Conservation (phyloP, 768 basidiomycete genomes). For the Trametes cinnabarina region DNA sequence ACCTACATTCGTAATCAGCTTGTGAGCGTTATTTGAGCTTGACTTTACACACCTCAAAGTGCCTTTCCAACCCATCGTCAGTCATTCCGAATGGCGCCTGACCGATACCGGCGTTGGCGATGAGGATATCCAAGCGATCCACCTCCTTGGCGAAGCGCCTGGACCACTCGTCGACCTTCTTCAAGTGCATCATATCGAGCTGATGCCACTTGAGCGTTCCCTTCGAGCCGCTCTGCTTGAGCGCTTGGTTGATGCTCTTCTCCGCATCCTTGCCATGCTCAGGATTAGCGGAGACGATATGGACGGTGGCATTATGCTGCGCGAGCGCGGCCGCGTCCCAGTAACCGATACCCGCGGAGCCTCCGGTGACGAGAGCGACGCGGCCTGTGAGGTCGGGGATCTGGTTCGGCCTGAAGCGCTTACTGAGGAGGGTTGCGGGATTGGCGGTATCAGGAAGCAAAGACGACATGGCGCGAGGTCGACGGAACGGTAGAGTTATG, state of each 20-base stretch:
- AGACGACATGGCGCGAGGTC: constrained; percentile 21
- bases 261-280: constrained; percentile 29
- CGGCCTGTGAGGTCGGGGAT: constrained; percentile 30
- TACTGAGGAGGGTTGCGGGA: constrained; percentile 26
- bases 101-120: constrained; percentile 30
- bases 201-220: constrained; percentile 27
- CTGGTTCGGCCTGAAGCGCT: constrained; percentile 28
- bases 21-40: no score
- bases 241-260: constrained; percentile 24
- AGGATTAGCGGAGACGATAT: constrained; percentile 30
- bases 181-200: constrained; percentile 25
- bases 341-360: constrained; percentile 30
- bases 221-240: constrained; percentile 22
- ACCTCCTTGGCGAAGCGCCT: constrained; percentile 23
- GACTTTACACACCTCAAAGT: constrained; percentile 23
- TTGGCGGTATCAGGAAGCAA: constrained; percentile 28
- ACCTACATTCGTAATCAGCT: constrained; percentile 16
- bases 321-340: constrained; percentile 32
- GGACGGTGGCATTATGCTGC: constrained; percentile 26
- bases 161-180: constrained; percentile 23
- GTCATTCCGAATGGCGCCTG: constrained; percentile 30
- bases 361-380: constrained; percentile 31
- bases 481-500: neutral
- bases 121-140: constrained; percentile 28
- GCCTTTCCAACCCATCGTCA: constrained; percentile 27